Evolutionary conservation across 2,329 filamentous ascomycete genomes (phyloP), one percentile per base, ranked within the genome.

Genomic region (Apiospora pterosperma): DNA sequence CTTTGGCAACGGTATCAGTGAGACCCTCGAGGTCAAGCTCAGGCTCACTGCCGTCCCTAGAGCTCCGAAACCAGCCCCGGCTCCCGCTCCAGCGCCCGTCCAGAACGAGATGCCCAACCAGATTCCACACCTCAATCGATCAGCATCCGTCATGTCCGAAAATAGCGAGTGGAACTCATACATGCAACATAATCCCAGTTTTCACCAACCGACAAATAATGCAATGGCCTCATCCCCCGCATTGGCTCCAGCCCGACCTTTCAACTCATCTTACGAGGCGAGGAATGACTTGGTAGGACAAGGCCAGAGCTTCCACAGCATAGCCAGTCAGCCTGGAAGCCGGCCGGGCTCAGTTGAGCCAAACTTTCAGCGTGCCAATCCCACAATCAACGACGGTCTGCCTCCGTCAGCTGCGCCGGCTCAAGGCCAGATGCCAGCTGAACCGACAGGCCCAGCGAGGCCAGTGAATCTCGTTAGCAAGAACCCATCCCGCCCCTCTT

Each of bases 21-120:
- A 98, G 78, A 98, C 92, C 0, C 80, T 99, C 65, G 96, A 99
- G 79, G 95, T 99, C 69, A 97, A 91, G 76, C 83, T 99, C 67
- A 93, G 92, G 74, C 83, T 99, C 64, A 90, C 93, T 2, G 90
- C 90, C 19, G 90, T 97, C 39, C 85, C 89, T 21, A 91, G 86
- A 62, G 84, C 81, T 59, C 58, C 67, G 62, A 69, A 69, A 55
- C 55, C 65, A 71, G 48, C 71, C 68, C 65, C 65, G 42, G 65
- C 70, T 65, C 66, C 67, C 44, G 64, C 66, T 65, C 62, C 67
- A 61, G 66, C 69, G 68, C 61, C 69, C 59, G 31, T 59, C 21
- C 60, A 42, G 21, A 62, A 28, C 66, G 66, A 58, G 59, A 64
- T 63, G 31, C 34, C 65, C 12, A 65, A 67, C n/a, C 66, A 67